phyloP scores from a whole-genome alignment of 371 early-diverging fungal genomes.

The Rhizopus arrhizus region DNA sequence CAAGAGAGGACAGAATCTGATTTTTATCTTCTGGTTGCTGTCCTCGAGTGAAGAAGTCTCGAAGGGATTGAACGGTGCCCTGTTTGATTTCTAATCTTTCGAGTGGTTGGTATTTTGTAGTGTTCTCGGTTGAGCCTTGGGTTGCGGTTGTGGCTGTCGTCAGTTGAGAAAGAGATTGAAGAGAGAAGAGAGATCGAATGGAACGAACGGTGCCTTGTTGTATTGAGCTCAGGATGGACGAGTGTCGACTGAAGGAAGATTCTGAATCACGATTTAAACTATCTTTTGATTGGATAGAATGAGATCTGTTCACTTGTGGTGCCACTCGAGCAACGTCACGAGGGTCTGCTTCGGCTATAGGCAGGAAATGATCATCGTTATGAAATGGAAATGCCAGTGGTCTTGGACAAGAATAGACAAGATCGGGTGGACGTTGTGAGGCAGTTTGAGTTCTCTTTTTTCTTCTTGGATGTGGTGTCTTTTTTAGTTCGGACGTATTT shows the following conservation, averaged over 20 bases:
- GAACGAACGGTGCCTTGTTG: slow-evolving; percentile 51
- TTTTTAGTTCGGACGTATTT: background rate
- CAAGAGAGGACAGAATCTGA: background rate
- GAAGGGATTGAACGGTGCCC: slow-evolving; percentile 43
- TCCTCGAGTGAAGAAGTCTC: slow-evolving; percentile 32
- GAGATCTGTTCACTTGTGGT: slow-evolving; percentile 25
- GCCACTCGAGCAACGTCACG: slow-evolving; percentile 50
- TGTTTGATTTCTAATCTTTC: slow-evolving; percentile 32
- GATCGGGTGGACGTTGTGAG: slow-evolving; percentile 40
- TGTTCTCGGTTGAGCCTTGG: background rate
- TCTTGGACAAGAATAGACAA: slow-evolving; percentile 53
- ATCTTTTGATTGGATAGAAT: slow-evolving; percentile 22
- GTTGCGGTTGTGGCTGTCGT: slow-evolving; percentile 12
- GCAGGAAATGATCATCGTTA: slow-evolving; percentile 56
- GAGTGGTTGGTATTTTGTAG: slow-evolving; percentile 1
- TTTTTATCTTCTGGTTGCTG: background rate
- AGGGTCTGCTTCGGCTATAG: slow-evolving; percentile 56
- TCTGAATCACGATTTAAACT: slow-evolving; percentile 21
- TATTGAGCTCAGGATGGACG: slow-evolving; percentile 39
- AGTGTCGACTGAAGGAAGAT: slow-evolving; percentile 28
- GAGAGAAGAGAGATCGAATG: slow-evolving; percentile 43
- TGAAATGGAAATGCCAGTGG: slow-evolving; percentile 58
- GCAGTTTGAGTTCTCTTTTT: slow-evolving; percentile 32
- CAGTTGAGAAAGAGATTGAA: slow-evolving; percentile 19
- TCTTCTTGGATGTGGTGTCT: slow-evolving; percentile 5